These are phyloP conservation scores for Aethionema arabicum DNA, from an alignment of 345 rosid species.

Conservation along the genomic window DNA sequence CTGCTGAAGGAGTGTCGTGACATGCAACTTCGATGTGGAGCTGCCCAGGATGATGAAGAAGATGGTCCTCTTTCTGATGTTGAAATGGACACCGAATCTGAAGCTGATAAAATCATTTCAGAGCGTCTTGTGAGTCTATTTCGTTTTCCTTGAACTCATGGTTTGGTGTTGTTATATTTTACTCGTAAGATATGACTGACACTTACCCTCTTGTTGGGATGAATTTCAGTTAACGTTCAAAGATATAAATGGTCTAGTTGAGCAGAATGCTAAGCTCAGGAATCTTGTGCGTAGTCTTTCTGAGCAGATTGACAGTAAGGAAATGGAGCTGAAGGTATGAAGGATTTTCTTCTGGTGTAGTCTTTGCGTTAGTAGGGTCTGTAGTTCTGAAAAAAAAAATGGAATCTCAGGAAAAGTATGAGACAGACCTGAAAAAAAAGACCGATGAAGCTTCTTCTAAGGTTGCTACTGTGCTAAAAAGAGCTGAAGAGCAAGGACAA, in stretches of 20 bases:
- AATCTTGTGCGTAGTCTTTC: conserved; percentile 82
- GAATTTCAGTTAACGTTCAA: conserved; percentile 73
- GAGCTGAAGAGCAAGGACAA: conserved; percentile 88
- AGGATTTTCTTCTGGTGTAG: background rate
- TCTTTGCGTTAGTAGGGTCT: conserved; percentile 20
- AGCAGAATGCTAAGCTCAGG: conserved; percentile 92
- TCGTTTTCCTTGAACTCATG: conserved; percentile 1
- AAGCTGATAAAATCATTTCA: conserved; percentile 68
- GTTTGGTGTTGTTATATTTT: conserved; percentile 26
- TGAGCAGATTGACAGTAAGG: conserved; percentile 67
- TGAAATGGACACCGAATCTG: conserved; percentile 53
- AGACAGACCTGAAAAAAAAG: conserved; percentile 63
- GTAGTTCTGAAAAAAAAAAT: conserved; percentile 11
- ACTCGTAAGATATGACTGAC: conserved; percentile 16
- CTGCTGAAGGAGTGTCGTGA: conserved; percentile 96
- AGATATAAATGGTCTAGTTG: conserved; percentile 93
- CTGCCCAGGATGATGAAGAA: conserved; percentile 46
- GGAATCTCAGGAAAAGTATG: conserved; percentile 61
- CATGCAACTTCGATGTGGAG: conserved; percentile 86
- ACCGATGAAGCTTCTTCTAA: conserved; percentile 79
- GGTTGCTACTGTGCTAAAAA: conserved; percentile 72
- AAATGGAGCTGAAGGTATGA: conserved; percentile 80
- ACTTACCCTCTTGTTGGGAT: conserved; percentile 29
- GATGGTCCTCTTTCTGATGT: conserved; percentile 42
- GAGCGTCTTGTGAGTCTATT: conserved; percentile 63